phyloP scores from a whole-genome alignment of 1,284 basidiomycete genomes.

The Pyrrhoderma lamaoense region DNA sequence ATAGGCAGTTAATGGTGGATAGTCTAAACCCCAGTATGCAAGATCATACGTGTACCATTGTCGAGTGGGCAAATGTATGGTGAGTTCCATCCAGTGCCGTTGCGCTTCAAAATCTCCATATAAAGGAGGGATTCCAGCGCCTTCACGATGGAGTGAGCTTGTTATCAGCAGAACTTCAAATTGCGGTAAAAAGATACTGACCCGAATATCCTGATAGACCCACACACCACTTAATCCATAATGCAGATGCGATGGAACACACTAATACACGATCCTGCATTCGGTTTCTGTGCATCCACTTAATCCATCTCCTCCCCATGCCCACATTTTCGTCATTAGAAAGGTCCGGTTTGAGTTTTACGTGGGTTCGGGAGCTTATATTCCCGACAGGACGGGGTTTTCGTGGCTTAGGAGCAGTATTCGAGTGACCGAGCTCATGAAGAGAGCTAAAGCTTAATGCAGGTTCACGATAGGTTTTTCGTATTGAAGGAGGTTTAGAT shows the following conservation, averaged over 20 bases:
- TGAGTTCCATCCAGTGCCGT: conserved; percentile 91
- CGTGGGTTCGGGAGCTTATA: conserved; percentile 17
- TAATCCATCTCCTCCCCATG: conserved; percentile 53
- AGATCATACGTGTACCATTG: conserved; percentile 87
- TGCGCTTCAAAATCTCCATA: conserved; percentile 92
- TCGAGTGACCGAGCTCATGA: conserved; percentile 27
- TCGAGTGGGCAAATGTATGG: conserved; percentile 61
- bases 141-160: conserved; percentile 36
- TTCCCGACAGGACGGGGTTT: background rate
- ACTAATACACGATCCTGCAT: conserved; percentile 54
- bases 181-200: conserved; percentile 30
- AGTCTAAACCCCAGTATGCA: conserved; percentile 88
- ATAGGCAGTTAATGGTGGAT: conserved; percentile 88
- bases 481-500: conserved; percentile 8
- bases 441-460: conserved; percentile 32
- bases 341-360: conserved; percentile 21
- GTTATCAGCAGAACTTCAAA: conserved; percentile 1
- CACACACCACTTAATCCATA: conserved; percentile 58
- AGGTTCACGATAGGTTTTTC: conserved; percentile 15
- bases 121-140: conserved; percentile 68
- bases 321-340: conserved; percentile 32
- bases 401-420: conserved; percentile 4
- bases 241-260: conserved; percentile 41
- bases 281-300: conserved; percentile 70
- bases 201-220: conserved; percentile 80